Conservation (phyloP, 768 basidiomycete species). For the Paxillus involutus region DNA sequence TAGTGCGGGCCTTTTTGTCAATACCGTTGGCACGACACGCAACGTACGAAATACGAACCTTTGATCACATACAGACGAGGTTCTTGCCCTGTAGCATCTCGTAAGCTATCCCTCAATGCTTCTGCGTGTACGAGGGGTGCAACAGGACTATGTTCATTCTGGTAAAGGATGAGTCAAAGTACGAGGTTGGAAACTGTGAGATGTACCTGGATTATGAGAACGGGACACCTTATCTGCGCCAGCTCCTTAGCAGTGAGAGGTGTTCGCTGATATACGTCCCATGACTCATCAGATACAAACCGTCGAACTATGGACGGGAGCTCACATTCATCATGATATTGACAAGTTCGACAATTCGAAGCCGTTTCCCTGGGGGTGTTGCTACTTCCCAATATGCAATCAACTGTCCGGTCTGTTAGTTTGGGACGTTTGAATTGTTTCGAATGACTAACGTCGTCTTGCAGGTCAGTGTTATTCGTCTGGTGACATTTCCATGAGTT, state of each 20-base stretch:
- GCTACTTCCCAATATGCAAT: conserved; percentile 62
- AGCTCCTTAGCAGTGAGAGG: conserved; percentile 48
- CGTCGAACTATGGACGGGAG: background rate
- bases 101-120: conserved; percentile 46
- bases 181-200: background rate
- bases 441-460: conserved; percentile 56
- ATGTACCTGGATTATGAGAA: conserved; percentile 67
- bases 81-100: conserved; percentile 45
- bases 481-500: conserved; percentile 4
- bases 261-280: conserved; percentile 44
- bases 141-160: conserved; percentile 62
- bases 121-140: conserved; percentile 61
- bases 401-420: conserved; percentile 42
- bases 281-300: background rate
- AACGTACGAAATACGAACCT: conserved; percentile 40
- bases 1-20: conserved; percentile 20
- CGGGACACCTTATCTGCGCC: conserved; percentile 57
- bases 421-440: background rate
- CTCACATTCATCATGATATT: conserved; percentile 64
- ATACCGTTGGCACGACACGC: background rate
- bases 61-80: conserved; percentile 58
- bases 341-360: conserved; percentile 50
- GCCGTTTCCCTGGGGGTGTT: conserved; percentile 54
- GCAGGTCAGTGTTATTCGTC: conserved; percentile 47
- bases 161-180: conserved; percentile 1